Conservation (phyloP, 2,329 filamentous ascomycete species). For the Penicillium decumbens region DNA sequence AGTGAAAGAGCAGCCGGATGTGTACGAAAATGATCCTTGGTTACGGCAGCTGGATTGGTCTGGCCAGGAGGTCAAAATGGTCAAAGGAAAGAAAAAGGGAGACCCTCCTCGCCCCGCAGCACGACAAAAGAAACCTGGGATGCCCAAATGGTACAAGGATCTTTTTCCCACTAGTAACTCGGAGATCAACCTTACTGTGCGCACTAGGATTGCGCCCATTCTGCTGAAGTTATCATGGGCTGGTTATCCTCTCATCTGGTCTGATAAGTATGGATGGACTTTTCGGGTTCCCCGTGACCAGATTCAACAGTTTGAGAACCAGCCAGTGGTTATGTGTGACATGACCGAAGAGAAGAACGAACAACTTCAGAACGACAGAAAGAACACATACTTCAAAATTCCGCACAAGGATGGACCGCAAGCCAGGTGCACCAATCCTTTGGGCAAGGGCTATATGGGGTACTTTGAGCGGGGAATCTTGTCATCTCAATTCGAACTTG, state of each 20-base stretch:
- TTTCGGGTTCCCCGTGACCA: slow-evolving; percentile 68
- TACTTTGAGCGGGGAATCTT: slow-evolving; percentile 89
- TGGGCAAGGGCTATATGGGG: slow-evolving; percentile 83
- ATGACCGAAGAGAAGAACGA: slow-evolving; percentile 70
- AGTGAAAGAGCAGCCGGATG: slow-evolving; percentile 62
- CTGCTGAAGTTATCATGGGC: slow-evolving; percentile 84
- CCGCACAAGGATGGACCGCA: slow-evolving; percentile 92
- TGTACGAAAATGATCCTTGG: slow-evolving; percentile 82
- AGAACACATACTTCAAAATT: slow-evolving; percentile 77
- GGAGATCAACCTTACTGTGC: slow-evolving; percentile 70
- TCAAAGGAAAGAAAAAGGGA: slow-evolving; percentile 81
- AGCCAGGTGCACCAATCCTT: slow-evolving; percentile 76
- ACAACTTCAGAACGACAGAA: slow-evolving; percentile 60
- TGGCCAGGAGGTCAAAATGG: slow-evolving; percentile 84
- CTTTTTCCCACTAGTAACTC: slow-evolving; percentile 66
- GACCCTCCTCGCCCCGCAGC: slow-evolving; percentile 72
- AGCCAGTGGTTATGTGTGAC: slow-evolving; percentile 69
- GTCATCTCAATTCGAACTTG: slow-evolving; percentile 81
- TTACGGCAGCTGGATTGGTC: slow-evolving; percentile 91
- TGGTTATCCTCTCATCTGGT: slow-evolving; percentile 85
- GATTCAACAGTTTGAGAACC: slow-evolving; percentile 60
- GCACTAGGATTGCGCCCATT: slow-evolving; percentile 81
- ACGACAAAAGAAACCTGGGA: slow-evolving; percentile 87
- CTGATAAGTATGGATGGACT: slow-evolving; percentile 86
- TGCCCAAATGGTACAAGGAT: slow-evolving; percentile 94